Evolutionary conservation across 805 yeast genomes (phyloP).

Genomic region (Candida manassasensis): DNA sequence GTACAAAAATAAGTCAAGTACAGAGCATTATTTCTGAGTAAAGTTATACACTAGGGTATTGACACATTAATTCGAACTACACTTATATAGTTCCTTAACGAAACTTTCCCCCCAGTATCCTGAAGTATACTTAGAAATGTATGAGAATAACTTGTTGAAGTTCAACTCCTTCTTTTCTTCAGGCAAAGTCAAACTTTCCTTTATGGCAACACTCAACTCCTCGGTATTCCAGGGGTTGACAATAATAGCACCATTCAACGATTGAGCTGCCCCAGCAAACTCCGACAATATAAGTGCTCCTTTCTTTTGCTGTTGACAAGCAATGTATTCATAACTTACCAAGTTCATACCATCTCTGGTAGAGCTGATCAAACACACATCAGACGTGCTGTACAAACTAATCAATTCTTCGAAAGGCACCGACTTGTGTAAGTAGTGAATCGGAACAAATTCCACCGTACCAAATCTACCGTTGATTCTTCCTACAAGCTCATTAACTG

Average conservation of each 20-base stretch:
- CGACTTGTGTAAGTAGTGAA: slow-evolving; percentile 92
- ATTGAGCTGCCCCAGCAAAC: slow-evolving; percentile 99
- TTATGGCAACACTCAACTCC: slow-evolving; percentile 79
- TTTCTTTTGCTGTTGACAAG: slow-evolving; percentile 81
- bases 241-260: slow-evolving; percentile 86
- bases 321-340: slow-evolving; percentile 93
- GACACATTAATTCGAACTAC: slow-evolving; percentile 6
- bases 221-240: slow-evolving; percentile 99
- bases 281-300: slow-evolving; percentile 89
- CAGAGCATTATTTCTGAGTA: too few species aligned
- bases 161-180: slow-evolving; percentile 74
- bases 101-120: slow-evolving; percentile 97
- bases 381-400: slow-evolving; percentile 78
- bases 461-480: slow-evolving; percentile 95
- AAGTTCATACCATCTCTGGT: slow-evolving; percentile 99
- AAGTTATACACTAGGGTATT: too few species aligned
- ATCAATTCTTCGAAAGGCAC: slow-evolving; percentile 89
- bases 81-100: slow-evolving; percentile 72
- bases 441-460: slow-evolving; percentile 95
- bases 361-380: slow-evolving; percentile 87
- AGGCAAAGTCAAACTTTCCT: slow-evolving; percentile 81
- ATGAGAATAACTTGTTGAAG: slow-evolving; percentile 78
- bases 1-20: neutral
- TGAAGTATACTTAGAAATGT: slow-evolving; percentile 90
- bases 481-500: slow-evolving; percentile 94